Evolutionary conservation across 768 basidiomycete species (phyloP).

Genomic region (Tulasnella sp.): DNA sequence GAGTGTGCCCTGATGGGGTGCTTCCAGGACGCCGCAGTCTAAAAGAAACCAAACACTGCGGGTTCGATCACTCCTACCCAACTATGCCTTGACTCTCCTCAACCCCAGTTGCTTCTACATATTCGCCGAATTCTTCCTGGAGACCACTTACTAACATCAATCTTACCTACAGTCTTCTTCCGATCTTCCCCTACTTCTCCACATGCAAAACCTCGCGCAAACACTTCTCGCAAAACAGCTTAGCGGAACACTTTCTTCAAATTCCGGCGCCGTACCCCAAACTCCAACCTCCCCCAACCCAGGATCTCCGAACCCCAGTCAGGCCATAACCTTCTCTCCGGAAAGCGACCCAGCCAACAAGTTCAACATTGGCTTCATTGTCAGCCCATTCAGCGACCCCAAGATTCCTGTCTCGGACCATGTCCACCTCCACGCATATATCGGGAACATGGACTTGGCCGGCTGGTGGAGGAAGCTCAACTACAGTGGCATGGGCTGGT

Average conservation of each 20-base stretch:
- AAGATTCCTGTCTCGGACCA: slow-evolving; percentile 79
- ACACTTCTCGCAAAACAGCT: slow-evolving; percentile 47
- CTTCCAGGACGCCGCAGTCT: background rate
- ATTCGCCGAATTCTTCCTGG: background rate
- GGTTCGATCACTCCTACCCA: background rate
- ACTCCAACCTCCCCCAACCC: slow-evolving; percentile 29
- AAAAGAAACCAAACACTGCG: background rate
- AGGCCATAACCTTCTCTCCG: slow-evolving; percentile 38
- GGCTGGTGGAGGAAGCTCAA: slow-evolving; percentile 72
- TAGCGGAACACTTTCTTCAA: slow-evolving; percentile 36
- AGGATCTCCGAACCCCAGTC: slow-evolving; percentile 35
- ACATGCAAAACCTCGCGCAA: slow-evolving; percentile 55
- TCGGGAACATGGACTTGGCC: slow-evolving; percentile 58
- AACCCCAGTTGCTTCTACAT: background rate
- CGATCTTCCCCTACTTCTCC: slow-evolving; percentile 68
- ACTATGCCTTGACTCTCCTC: background rate
- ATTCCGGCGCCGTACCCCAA: slow-evolving; percentile 38
- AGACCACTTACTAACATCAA: background rate
- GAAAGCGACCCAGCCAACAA: slow-evolving; percentile 34
- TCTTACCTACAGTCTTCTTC: slow-evolving; percentile 54
- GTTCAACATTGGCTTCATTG: slow-evolving; percentile 72
- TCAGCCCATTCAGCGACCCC: slow-evolving; percentile 69
- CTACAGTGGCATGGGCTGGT: slow-evolving; percentile 69
- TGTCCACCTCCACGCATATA: slow-evolving; percentile 71
- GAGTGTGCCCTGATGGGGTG: background rate